phyloP scores from a whole-genome alignment of 805 yeast genomes.

The Candida qinlingensis region DNA sequence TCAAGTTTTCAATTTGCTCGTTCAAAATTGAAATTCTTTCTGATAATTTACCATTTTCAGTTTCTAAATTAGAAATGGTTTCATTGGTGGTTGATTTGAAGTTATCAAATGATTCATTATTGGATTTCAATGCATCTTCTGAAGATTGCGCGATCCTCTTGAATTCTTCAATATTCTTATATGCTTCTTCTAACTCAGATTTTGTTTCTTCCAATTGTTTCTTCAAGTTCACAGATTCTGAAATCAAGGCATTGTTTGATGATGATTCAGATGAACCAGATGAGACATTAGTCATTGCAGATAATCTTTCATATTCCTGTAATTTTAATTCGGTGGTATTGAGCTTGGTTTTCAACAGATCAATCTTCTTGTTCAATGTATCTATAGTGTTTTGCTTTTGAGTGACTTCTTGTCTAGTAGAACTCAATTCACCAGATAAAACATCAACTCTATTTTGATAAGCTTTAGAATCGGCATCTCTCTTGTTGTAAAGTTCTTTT shows the following conservation, averaged over 20 bases:
- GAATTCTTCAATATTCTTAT: conserved; percentile 54
- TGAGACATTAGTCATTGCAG: conserved; percentile 9
- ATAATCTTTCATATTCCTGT: conserved; percentile 25
- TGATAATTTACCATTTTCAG: conserved; percentile 19
- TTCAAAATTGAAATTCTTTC: conserved; percentile 26
- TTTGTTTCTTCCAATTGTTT: conserved; percentile 42
- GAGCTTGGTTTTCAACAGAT: conserved; percentile 27
- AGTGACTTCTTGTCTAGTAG: conserved; percentile 36
- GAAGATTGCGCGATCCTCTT: conserved; percentile 59
- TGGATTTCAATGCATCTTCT: conserved; percentile 54
- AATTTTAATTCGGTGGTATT: conserved; percentile 25
- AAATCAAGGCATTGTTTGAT: conserved; percentile 17
- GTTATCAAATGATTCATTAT: conserved; percentile 50
- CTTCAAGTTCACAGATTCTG: conserved; percentile 28
- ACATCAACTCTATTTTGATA: conserved; percentile 58
- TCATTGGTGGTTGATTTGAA: conserved; percentile 27
- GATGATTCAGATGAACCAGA: conserved; percentile 19
- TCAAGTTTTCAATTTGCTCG: conserved; percentile 25
- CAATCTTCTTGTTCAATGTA: conserved; percentile 34
- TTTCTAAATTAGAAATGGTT: conserved; percentile 14
- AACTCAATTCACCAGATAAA: conserved; percentile 39
- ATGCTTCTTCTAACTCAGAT: conserved; percentile 51
- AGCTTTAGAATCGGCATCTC: conserved; percentile 51
- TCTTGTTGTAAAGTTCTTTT: conserved; percentile 43
- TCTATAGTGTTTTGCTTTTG: conserved; percentile 37